Percentiles rank a stretch among this genome's conserved stretches.
phyloP scores from a whole-genome alignment of 192 early-diverging fungal species.

The Paraglomus brasilianum region DNA sequence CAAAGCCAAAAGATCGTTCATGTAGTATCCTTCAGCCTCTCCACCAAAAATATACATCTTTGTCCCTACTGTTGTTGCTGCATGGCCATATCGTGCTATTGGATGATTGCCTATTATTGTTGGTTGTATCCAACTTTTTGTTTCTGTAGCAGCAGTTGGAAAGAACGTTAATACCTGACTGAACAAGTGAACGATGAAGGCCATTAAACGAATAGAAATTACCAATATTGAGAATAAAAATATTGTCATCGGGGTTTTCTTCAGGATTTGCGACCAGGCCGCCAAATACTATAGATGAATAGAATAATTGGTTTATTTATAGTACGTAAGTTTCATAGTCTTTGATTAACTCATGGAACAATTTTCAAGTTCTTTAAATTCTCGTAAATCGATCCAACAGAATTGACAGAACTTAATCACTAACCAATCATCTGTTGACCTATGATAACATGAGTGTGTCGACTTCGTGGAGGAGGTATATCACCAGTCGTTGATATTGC shows the following conservation, averaged over 20 bases:
- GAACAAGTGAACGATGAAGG: neutral
- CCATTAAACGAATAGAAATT: constrained; percentile 7
- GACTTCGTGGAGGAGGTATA: constrained; percentile 38
- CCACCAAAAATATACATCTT: constrained; percentile 60
- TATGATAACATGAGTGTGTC: constrained; percentile 46
- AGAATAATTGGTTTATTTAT: neutral
- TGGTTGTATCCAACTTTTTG: constrained; percentile 42
- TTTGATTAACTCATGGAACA: neutral
- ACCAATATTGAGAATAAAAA: constrained; percentile 46
- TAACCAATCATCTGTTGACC: constrained; percentile 47
- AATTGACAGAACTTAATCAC: neutral
- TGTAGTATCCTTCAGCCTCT: constrained; percentile 44
- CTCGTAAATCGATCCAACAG: neutral
- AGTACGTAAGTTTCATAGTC: neutral
- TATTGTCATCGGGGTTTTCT: constrained; percentile 36
- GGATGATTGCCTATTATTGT: constrained; percentile 31
- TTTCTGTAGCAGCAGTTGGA: constrained; percentile 19
- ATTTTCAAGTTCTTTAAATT: neutral
- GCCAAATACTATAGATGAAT: constrained; percentile 42
- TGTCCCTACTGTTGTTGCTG: constrained; percentile 35
- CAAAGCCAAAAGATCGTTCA: constrained; percentile 34
- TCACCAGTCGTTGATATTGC: constrained; percentile 41
- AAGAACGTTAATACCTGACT: neutral
- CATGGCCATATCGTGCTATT: constrained; percentile 38
- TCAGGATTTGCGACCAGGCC: constrained; percentile 35